Conservation (phyloP, 1,284 basidiomycete species). For the Vanrija sp. region DNA sequence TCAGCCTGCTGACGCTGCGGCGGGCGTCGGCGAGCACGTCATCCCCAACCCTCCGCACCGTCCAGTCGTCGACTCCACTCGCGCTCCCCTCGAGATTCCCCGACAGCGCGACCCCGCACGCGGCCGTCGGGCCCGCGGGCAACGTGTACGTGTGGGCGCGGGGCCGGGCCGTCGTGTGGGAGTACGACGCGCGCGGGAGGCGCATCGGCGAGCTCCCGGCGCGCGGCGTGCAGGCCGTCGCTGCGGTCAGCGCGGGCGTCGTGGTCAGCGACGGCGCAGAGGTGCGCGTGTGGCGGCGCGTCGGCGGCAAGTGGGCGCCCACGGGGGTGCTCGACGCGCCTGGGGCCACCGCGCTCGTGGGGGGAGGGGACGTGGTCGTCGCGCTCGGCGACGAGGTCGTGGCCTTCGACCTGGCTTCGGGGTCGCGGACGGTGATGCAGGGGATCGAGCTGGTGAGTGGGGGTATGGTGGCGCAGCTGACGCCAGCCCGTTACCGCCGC, state of each 20-base stretch:
- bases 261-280: not conserved
- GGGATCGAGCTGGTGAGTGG: too few relatives aligned
- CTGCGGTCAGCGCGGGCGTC: not conserved
- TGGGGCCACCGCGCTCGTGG: not conserved
- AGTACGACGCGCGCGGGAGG: constrained; percentile 21
- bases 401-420: not conserved
- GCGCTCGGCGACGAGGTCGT: constrained; percentile 1
- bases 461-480: too few relatives aligned
- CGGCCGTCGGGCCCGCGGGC: constrained; percentile 3
- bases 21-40: not conserved
- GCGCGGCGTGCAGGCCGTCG: not conserved
- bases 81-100: constrained; percentile 20
- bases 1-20: not conserved
- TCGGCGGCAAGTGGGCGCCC: too few relatives aligned
- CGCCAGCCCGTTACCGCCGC: too few relatives aligned
- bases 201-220: constrained; percentile 15
- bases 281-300: not conserved
- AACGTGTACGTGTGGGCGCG: constrained; percentile 14
- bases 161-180: constrained; percentile 12
- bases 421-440: not conserved
- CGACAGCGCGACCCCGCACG: not conserved
- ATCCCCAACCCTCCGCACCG: not conserved
- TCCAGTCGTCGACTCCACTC: constrained; percentile 11
- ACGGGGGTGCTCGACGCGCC: constrained; percentile 1
- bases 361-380: not conserved